Base-by-base conservation (phyloP, 2,329 filamentous ascomycete genomes). In the Aschersonia sp. region DNA sequence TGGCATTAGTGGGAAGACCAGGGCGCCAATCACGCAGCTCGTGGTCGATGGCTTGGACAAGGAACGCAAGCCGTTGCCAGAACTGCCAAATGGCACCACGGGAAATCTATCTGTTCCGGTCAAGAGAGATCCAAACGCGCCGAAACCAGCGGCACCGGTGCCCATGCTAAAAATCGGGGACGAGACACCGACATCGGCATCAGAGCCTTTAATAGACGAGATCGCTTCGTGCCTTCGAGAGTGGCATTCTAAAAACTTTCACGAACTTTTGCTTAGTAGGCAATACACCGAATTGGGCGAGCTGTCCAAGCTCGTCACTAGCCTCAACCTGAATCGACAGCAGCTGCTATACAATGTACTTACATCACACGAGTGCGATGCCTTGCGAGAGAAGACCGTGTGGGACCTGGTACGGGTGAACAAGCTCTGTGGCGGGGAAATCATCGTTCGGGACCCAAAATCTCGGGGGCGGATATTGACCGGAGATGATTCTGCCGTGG, bases 91-190 rank as follows among this genome's bases (percentile, higher is more conserved):
- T 48, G 68, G 66, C 46, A 61, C 61, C 5, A 55, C 59, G 6
- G 67, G 65, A 32, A 67, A 58, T 22, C 62, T 76, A 22, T 73
- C 74, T 7, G 56, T 71, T 4, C 68, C 70, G 5, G 61, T 73
- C 44, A 66, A 69, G 52, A 77, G 82, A 52, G 78, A 88, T 56
- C 80, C 81, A 2, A 72, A 77, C 59, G 77, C 71, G 30, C 80
- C 81, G 9, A 87, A 87, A 56, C 92, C 90, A 32, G 79, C 87
- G 9, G 94, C 94, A 9, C 92, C 92, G 0, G 89, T 98, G 7
- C 92, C 92, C 5, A 92, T 97, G 84, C 74, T 98, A 47, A 95
- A 95, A 64, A 90, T 98, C 61, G 92, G 92, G 49, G 92, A 98
- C 59, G 92, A 98, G 68, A 95, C 88, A 2, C 87, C 89, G 1